Conservation (phyloP, 176 grass and related monocot species). For the Tillandsia fasciculata region DNA sequence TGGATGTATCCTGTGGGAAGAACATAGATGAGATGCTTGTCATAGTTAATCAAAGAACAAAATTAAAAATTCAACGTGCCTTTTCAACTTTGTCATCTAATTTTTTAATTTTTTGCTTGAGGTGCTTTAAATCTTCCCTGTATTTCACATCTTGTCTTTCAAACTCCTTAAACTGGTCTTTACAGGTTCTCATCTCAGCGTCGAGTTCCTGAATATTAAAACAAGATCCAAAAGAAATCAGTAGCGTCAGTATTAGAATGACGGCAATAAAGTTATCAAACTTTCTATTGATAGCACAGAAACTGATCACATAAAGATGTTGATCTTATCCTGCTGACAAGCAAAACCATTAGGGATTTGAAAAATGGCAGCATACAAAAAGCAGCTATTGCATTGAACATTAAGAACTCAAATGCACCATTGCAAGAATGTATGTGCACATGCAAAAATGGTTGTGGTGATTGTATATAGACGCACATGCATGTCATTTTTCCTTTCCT, state of each 20-base stretch:
- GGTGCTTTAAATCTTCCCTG: conserved; percentile 83
- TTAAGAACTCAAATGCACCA: not conserved
- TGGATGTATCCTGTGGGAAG: conserved; percentile 48
- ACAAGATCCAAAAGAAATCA: not conserved
- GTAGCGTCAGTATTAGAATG: not conserved
- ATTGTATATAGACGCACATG: too few species aligned
- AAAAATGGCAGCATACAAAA: not conserved
- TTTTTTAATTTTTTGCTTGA: conserved; percentile 87
- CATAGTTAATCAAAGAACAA: not conserved
- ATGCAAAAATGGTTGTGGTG: not conserved
- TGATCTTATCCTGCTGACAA: not conserved
- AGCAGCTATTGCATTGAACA: not conserved
- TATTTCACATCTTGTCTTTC: conserved; percentile 82
- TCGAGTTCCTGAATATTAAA: conserved; percentile 58
- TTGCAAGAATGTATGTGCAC: not conserved
- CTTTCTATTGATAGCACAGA: not conserved
- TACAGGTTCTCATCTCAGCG: conserved; percentile 69
- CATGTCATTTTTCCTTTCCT: too few species aligned
- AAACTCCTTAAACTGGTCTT: conserved; percentile 90
- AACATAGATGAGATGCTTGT: not conserved
- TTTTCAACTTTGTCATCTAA: conserved; percentile 76
- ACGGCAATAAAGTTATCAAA: not conserved
- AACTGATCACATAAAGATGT: not conserved
- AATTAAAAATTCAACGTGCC: conserved; percentile 29
- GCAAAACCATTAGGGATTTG: not conserved